phyloP scores from a whole-genome alignment of 192 early-diverging fungal species.

The Lunasporangiospora selenospora region DNA sequence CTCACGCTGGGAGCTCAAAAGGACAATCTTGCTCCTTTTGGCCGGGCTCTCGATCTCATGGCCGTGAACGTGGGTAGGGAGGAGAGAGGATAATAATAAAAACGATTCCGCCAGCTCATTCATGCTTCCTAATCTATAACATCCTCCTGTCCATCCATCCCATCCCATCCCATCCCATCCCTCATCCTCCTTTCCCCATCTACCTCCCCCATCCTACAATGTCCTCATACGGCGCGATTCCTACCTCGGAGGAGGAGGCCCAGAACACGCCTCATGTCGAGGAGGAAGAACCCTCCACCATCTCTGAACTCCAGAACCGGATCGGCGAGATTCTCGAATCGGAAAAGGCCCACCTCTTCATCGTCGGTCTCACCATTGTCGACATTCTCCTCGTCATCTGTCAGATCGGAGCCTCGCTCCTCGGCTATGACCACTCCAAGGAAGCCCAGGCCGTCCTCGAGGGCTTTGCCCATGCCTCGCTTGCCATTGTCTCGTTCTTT shows the following conservation, averaged over 20 bases:
- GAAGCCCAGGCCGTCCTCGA: conserved; percentile 47
- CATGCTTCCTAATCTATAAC: conserved; percentile 1
- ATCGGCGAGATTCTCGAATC: conserved; percentile 43
- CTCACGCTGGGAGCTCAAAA: too few relatives aligned
- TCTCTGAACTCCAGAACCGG: conserved; percentile 7
- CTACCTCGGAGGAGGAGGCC: conserved; percentile 3
- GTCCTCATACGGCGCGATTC: conserved; percentile 33
- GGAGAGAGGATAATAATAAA: not conserved
- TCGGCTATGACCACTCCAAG: conserved; percentile 17
- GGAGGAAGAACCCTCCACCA: not conserved
- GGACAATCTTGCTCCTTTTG: too few relatives aligned
- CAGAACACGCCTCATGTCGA: not conserved
- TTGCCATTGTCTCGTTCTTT: conserved; percentile 54
- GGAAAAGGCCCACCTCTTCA: conserved; percentile 34
- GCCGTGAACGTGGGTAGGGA: too few relatives aligned
- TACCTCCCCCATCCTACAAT: not conserved
- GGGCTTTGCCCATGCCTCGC: conserved; percentile 40
- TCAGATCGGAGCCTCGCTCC: conserved; percentile 39
- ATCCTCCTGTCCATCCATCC: not conserved
- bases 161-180: not conserved
- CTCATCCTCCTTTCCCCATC: not conserved
- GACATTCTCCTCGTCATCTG: conserved; percentile 47
- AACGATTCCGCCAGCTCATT: not conserved
- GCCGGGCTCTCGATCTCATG: too few relatives aligned
- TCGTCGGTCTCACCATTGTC: conserved; percentile 30